These are phyloP conservation scores for Cryphonectria nitschkei DNA, from an alignment of 2,329 filamentous ascomycete genomes.

Conservation along the genomic window DNA sequence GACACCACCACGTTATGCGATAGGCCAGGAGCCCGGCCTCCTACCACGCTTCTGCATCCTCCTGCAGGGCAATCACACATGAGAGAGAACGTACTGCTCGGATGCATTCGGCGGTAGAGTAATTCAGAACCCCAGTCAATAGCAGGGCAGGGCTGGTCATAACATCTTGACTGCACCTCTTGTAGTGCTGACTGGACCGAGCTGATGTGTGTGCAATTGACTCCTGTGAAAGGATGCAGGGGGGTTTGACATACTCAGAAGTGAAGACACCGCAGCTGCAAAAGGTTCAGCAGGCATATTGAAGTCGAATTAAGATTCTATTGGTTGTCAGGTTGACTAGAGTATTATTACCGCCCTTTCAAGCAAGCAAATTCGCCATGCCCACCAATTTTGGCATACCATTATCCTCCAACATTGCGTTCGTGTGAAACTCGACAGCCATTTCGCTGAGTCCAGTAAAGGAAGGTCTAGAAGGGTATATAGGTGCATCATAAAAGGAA, in stretches of 20 bases:
- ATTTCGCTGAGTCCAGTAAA: slow-evolving; percentile 24
- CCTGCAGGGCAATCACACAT: background rate
- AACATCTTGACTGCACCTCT: background rate
- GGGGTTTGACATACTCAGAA: background rate
- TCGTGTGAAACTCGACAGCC: slow-evolving; percentile 26
- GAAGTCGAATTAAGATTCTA: slow-evolving; percentile 24
- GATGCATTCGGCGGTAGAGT: background rate
- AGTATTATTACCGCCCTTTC: slow-evolving; percentile 7
- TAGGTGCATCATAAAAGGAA: slow-evolving; percentile 21
- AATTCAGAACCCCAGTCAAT: background rate
- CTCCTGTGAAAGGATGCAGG: background rate
- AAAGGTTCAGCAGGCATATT: background rate
- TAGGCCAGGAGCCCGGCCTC: background rate
- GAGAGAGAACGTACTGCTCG: background rate
- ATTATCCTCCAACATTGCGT: slow-evolving; percentile 27
- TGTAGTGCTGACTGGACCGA: background rate
- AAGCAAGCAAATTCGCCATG: slow-evolving; percentile 19
- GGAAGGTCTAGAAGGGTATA: slow-evolving; percentile 31
- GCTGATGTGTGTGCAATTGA: background rate
- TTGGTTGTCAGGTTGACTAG: background rate
- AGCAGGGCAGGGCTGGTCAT: background rate
- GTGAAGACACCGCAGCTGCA: background rate
- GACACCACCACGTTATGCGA: background rate
- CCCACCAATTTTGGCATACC: slow-evolving; percentile 24
- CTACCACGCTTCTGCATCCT: slow-evolving; percentile 2